phyloP scores from a whole-genome alignment of 1,284 basidiomycete species.

The Meripilus lineatus region DNA sequence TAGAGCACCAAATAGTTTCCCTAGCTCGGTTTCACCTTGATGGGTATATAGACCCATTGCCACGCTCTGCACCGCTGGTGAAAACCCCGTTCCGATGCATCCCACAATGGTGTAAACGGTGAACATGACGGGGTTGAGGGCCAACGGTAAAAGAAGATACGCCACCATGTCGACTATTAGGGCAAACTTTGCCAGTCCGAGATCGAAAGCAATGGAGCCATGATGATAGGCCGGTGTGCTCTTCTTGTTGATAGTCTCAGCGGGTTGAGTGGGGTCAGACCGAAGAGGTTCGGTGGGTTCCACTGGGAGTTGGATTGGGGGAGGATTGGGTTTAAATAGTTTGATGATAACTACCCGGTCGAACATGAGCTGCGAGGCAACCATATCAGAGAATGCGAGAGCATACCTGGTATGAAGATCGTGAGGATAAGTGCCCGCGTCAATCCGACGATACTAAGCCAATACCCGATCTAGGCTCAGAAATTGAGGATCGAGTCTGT shows the following conservation, averaged over 20 bases:
- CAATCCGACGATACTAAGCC: constrained; percentile 58
- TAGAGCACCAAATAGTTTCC: constrained; percentile 67
- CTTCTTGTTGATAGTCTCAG: not conserved
- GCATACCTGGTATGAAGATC: constrained; percentile 61
- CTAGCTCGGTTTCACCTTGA: constrained; percentile 47
- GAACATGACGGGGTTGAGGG: constrained; percentile 40
- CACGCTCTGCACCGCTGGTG: constrained; percentile 62
- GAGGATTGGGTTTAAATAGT: constrained; percentile 39
- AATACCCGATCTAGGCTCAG: constrained; percentile 66
- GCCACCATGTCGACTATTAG: constrained; percentile 52
- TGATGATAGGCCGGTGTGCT: constrained; percentile 6
- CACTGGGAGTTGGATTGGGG: constrained; percentile 30
- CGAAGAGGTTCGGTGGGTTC: constrained; percentile 29
- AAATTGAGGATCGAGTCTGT: not conserved
- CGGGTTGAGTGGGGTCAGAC: constrained; percentile 15
- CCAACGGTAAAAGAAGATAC: constrained; percentile 46
- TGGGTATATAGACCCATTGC: constrained; percentile 57
- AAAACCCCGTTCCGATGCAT: constrained; percentile 54
- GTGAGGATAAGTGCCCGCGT: constrained; percentile 59
- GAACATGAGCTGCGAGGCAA: constrained; percentile 1
- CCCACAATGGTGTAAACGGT: constrained; percentile 40
- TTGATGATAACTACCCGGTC: constrained; percentile 49
- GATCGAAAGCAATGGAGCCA: constrained; percentile 41
- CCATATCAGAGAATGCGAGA: constrained; percentile 1
- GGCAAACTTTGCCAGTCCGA: constrained; percentile 55